Base-by-base conservation (phyloP, 1,284 basidiomycete genomes). In the Rhodotorula sp. region DNA sequence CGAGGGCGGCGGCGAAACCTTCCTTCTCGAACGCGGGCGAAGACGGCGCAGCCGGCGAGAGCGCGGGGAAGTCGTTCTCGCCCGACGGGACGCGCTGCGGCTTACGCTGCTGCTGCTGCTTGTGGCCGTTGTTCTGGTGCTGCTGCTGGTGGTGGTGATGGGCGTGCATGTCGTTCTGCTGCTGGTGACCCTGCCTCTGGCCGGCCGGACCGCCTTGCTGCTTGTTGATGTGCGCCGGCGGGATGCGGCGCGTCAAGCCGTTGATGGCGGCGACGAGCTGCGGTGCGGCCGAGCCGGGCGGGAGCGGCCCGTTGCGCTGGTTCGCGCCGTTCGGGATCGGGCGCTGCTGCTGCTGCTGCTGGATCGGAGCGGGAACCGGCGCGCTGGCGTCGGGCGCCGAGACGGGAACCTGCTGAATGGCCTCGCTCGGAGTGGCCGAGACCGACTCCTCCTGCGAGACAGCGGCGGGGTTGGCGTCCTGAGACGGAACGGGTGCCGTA, bases 191-290 rank as follows among this genome's bases (percentile, higher is more conserved):
- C 28, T 61, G 60, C 18, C 28, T 23, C 52, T 54, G 52, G n/a
- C 26, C 26, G n/a, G 18, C 19, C 52, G 52, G 14, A 31, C 21
- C 56, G 34, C 56, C 56, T 16, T 60, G 48, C 28, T 63, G 38
- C 34, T 48, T 43, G 62, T 63, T 45, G 26, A 31, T 5, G 38
- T 54, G 68, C 31, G 65, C 67, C 4, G 67, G 67, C n/a, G 71
- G 74, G 60, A 75, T 73, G 12, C 64, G 66, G 18, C 72, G 69
- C 3, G 74, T 75, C 18, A 75, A 50, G 34, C 72, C 74, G 54
- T 75, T 65, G 63, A 75, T 75, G 7, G 74, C 74, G 26, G 71
- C 74, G 60, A 75, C 74, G 65, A 75, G 69, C 28, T 73, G 69
- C 26, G 74, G 71, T 7, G 73, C 66, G 31, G 66, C 61, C 1